phyloP scores from a whole-genome alignment of 192 early-diverging fungal species.

The Fimicolochytrium jonesii region DNA sequence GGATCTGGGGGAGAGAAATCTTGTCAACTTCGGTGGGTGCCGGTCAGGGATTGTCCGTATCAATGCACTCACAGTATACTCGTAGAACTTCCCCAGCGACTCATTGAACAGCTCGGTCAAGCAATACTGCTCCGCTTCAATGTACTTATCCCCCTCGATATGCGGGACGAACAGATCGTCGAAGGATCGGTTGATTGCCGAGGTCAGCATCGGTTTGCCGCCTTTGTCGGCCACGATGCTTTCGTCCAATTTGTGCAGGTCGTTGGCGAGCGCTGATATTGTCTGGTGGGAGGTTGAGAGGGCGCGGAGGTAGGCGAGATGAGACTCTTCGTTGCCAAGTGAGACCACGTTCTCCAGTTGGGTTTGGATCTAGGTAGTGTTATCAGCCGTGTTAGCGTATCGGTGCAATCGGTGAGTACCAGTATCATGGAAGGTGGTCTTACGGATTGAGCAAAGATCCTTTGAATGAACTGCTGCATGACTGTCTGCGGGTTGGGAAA shows the following conservation, averaged over 20 bases:
- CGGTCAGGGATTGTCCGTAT: too few relatives aligned
- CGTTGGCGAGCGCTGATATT: slow-evolving; percentile 67
- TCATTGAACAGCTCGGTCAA: slow-evolving; percentile 61
- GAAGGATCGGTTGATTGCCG: slow-evolving; percentile 80
- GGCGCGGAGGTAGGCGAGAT: slow-evolving; percentile 75
- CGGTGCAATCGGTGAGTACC: too few relatives aligned
- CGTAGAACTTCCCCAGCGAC: slow-evolving; percentile 17
- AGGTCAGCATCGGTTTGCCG: slow-evolving; percentile 53
- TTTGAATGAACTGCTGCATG: slow-evolving; percentile 89
- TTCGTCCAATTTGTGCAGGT: slow-evolving; percentile 77
- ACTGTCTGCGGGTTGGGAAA: slow-evolving; percentile 88
- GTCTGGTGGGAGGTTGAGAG: slow-evolving; percentile 62
- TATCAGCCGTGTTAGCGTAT: too few relatives aligned
- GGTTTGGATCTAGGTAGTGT: slow-evolving; percentile 90
- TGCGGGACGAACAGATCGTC: slow-evolving; percentile 96
- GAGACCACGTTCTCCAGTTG: slow-evolving; percentile 78
- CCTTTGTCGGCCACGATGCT: slow-evolving; percentile 42
- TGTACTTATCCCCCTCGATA: slow-evolving; percentile 82
- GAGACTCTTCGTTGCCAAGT: slow-evolving; percentile 64
- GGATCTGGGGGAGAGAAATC: neutral
- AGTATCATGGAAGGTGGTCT: too few relatives aligned
- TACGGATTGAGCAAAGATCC: slow-evolving; percentile 95
- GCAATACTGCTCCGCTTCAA: slow-evolving; percentile 70
- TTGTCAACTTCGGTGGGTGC: too few relatives aligned
- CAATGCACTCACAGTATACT: slow-evolving; percentile 33